Evolutionary conservation across 768 basidiomycete species (phyloP), one percentile per base, ranked within the genome.

Genomic region (Albatrellus ellisii): DNA sequence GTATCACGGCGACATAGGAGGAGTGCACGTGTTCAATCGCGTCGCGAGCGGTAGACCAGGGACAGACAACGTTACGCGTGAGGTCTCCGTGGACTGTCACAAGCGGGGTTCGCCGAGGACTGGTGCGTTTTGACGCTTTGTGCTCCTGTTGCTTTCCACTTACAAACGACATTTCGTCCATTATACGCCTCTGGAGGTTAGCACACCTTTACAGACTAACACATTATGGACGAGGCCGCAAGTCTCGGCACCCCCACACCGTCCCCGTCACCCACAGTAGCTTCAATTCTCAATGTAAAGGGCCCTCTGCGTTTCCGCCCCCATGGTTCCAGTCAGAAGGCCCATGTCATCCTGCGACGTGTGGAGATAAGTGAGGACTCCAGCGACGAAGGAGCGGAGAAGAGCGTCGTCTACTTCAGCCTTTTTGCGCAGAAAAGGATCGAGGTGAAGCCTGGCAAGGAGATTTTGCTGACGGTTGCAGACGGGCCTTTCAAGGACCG

Each of bases 371-470:
- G 67, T 10, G 69, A 70, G 21, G 64, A 70, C 49, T 60, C 69
- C 8, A 57, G 52, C 41, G 68, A 67, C 40, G 66, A 65, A 39
- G 66, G 55, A 8, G 58, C 62, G n/a, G 56, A 57, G 17, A 41
- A 50, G 15, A 52, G 56, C 22, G 54, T 69, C 42, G 66, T 70
- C 28, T 72, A 69, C 56, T 83, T 79, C 54, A 72, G 68, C 53
- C 61, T 83, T 10, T 77, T 79, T 54, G 76, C 80, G 3, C 68
- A 70, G 51, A 83, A 83, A 62, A 62, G 73, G 46, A 75, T 83
- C 55, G 75, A 75, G 54, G 70, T 79, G 51, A 79, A 71, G 54
- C 73, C 78, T 10, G 79, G 79, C 44, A 79, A 79, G 58, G 76
- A 78, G 59, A 72, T 83, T 39, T 64, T 80, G 36, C 65, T 83